Evolutionary conservation across 805 yeast genomes (phyloP).

Genomic region (Ogataea siamensis): DNA sequence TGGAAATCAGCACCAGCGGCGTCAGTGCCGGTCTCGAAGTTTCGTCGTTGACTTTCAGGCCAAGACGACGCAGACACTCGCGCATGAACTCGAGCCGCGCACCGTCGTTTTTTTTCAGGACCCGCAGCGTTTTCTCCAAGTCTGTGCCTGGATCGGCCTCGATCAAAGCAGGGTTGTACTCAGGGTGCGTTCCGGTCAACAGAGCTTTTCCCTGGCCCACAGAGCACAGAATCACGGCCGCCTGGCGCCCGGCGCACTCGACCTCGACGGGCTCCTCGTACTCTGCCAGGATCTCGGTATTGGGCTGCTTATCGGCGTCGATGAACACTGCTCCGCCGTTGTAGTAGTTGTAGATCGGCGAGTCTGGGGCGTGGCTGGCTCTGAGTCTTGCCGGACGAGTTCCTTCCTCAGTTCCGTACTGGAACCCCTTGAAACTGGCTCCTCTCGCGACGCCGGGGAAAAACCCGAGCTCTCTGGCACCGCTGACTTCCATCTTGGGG

Average conservation of each 20-base stretch:
- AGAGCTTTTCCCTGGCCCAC: constrained; percentile 76
- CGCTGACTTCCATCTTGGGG: constrained; percentile 72
- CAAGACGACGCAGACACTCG: constrained; percentile 56
- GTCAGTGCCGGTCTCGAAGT: constrained; percentile 62
- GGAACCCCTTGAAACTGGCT: constrained; percentile 75
- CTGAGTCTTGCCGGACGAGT: constrained; percentile 56
- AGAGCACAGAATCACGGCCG: constrained; percentile 70
- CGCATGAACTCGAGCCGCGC: constrained; percentile 56
- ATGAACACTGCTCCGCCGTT: constrained; percentile 92
- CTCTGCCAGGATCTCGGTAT: constrained; percentile 71
- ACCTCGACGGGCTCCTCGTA: constrained; percentile 60
- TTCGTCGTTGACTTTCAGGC: constrained; percentile 62
- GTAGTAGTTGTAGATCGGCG: constrained; percentile 48
- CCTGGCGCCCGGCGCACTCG: constrained; percentile 37
- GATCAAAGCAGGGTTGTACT: constrained; percentile 59
- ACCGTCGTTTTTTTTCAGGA: constrained; percentile 43
- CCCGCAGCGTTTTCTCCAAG: constrained; percentile 37
- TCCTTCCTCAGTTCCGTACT: constrained; percentile 74
- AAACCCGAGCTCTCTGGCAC: constrained; percentile 76
- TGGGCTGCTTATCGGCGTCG: constrained; percentile 58
- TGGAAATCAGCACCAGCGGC: constrained; percentile 57
- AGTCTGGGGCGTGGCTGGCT: constrained; percentile 32
- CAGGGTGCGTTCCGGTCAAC: constrained; percentile 88
- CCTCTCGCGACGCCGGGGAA: constrained; percentile 87
- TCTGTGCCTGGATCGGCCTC: constrained; percentile 31